Evolutionary conservation across 768 basidiomycete genomes (phyloP), one percentile per base, ranked within the genome.

Genomic region (Pilatotrama ljubarskyi): DNA sequence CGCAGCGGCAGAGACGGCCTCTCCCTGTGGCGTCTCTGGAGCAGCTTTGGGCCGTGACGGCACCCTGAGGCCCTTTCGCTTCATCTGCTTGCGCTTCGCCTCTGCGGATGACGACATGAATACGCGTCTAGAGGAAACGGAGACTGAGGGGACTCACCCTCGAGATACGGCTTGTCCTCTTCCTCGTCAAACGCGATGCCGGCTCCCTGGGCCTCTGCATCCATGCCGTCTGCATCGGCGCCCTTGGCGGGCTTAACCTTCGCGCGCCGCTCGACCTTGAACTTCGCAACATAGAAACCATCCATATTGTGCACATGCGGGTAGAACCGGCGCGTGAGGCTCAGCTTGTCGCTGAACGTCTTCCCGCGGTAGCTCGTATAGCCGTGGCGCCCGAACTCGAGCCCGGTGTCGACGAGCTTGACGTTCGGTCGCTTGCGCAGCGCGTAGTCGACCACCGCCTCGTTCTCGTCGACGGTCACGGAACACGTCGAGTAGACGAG

Each of bases 241-340:
- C 73, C 76, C 35, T 69, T 73, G 8, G 64, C 64, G 38, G 67
- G 70, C 55, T 68, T 69, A 36, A 58, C 68, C 76, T 90, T 95
- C 48, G 76, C 70, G 59, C 88, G 82, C 74, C 85, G 91, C 71
- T 86, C 89, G n/a, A 98, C 88, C 75, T 91, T 95, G 82, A 99
- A 93, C 75, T 98, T 98, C 59, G 96, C 96, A 55, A 98, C 95
- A 73, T 83, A 99, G 82, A 99, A 99, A 5, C 97, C 97, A 72
- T 99, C 97, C 95, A 98, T 97, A 75, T 99, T 99, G 77, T 98
- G 95, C 67, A 97, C 95, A 74, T 98, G 95, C 15, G 95, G 92
- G 72, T 95, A 96, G 74, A 94, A 96, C 61, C 97, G 79, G 66
- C 94, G 79, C 18, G 97, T 97, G 64, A 96, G 74, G 62, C 78